These are phyloP conservation scores for Alternaria sp. DNA, from an alignment of 2,329 filamentous ascomycete species.

Conservation along the genomic window DNA sequence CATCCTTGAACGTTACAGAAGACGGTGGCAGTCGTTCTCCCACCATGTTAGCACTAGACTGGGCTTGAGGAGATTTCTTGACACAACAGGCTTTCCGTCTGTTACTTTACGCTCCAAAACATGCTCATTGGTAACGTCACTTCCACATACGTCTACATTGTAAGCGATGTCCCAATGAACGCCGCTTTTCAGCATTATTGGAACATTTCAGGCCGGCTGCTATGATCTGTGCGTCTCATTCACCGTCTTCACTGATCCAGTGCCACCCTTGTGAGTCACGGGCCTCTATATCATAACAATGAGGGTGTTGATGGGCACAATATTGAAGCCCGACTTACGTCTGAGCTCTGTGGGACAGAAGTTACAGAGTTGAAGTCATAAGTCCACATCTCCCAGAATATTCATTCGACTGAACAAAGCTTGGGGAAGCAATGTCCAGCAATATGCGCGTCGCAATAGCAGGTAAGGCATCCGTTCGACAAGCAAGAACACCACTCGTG, in stretches of 20 bases:
- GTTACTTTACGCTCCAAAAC: conserved; percentile 15
- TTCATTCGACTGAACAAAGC: background rate
- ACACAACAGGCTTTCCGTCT: conserved; percentile 13
- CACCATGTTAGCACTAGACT: conserved; percentile 19
- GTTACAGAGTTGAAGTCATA: conserved; percentile 2
- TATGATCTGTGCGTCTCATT: conserved; percentile 23
- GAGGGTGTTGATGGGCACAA: conserved; percentile 15
- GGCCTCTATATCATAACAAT: conserved; percentile 23
- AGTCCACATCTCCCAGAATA: conserved; percentile 1
- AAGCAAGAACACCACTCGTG: background rate
- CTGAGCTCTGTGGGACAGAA: conserved; percentile 9
- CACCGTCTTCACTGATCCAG: conserved; percentile 31
- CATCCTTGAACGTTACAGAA: conserved; percentile 29
- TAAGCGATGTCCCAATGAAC: conserved; percentile 6
- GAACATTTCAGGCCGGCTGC: conserved; percentile 15
- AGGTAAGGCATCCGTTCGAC: conserved; percentile 7
- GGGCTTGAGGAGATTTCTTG: conserved; percentile 6
- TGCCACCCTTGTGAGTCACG: conserved; percentile 41
- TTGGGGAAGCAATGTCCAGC: conserved; percentile 22
- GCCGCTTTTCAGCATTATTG: background rate
- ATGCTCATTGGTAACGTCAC: conserved; percentile 30
- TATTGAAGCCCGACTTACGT: conserved; percentile 11
- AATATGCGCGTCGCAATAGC: conserved; percentile 70
- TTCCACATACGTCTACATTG: conserved; percentile 11
- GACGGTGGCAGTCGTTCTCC: conserved; percentile 30